phyloP scores from a whole-genome alignment of 371 early-diverging fungal species.

The Mortierella sp. region DNA sequence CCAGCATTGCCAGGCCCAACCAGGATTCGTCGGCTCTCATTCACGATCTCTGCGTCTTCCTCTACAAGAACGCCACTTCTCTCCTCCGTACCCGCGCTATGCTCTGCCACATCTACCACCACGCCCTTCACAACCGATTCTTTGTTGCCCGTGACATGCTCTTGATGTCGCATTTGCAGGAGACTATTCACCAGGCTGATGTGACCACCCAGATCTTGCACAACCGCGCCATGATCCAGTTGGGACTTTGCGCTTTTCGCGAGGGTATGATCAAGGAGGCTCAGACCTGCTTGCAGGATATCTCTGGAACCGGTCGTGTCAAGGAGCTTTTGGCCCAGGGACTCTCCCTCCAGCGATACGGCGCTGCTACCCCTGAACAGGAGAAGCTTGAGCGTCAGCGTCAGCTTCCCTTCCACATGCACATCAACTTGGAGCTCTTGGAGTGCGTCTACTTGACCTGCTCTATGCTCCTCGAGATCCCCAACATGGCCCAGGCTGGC shows the following conservation, averaged over 20 bases:
- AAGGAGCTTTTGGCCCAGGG: constrained; percentile 98
- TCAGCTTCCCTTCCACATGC: constrained; percentile 99
- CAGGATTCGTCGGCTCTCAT: constrained; percentile 76
- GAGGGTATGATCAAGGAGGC: constrained; percentile 92
- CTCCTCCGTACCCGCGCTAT: constrained; percentile 95
- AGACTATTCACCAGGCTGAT: constrained; percentile 91
- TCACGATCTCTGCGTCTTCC: constrained; percentile 84
- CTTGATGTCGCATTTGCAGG: constrained; percentile 98
- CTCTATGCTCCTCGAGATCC: constrained; percentile 97
- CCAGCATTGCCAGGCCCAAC: constrained; percentile 59
- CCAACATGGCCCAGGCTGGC: constrained; percentile 92
- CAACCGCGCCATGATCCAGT: constrained; percentile 96
- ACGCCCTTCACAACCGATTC: constrained; percentile 95
- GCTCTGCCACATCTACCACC: constrained; percentile 97
- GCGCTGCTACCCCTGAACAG: constrained; percentile 83
- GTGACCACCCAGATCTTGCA: constrained; percentile 94
- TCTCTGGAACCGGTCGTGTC: constrained; percentile 88
- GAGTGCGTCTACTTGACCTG: constrained; percentile 96
- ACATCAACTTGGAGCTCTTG: constrained; percentile 97
- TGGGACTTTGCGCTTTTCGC: constrained; percentile 98
- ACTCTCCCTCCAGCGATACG: constrained; percentile 80
- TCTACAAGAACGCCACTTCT: constrained; percentile 90
- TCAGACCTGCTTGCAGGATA: constrained; percentile 89
- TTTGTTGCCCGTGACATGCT: constrained; percentile 95
- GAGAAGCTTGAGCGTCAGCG: constrained; percentile 94